Evolutionary conservation across 202 grass and related monocot species (phyloP), one percentile per base, ranked within the genome.

Genomic region (Hordeum pubiflorum): DNA sequence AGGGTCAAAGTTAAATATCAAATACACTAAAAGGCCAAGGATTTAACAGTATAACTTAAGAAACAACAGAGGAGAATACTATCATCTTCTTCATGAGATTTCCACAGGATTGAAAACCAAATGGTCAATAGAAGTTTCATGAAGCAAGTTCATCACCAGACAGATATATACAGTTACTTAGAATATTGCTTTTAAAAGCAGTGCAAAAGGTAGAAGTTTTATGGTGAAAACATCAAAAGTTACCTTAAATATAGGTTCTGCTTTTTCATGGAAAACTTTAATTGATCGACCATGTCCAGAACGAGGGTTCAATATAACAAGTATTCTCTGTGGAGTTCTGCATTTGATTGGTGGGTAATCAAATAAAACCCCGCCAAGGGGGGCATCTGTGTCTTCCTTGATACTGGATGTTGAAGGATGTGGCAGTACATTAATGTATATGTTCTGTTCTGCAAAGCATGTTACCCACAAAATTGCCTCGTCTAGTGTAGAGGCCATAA

Each of bases 241-340:
- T 87, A 98, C 96, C 92, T 95, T 98, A 80, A 98, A 93, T 86
- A 98, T 93, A 84, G 92, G 96, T 79, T 98, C 96, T 37, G 93
- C 88, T 81, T 98, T 95, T 29, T 87, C 89, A 86, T 98, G 88
- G 74, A 94, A 95, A 72, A 95, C 88, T 87, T 95, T 98, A 84
- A 87, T 91, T 70, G 92, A 95, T 82, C 96, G 86, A 48, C 92
- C 96, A 76, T 95, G 96, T 44, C 96, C 96, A 80, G 92, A 98
- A 55, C 86, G 92, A 86, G 96, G 96, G 81, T 98, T 98, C 81
- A 98, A 57, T 89, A 98, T 95, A 38, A 98, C 92, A 91, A 98
- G 92, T 75, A 95, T 87, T 71, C 86, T 91, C 7, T 73, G 90
- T 22, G 84, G 82, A 77, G 88, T 87, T 91, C 85, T 95, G 85